These are phyloP conservation scores for Coniochaeta sp. DNA, from an alignment of 2,329 filamentous ascomycete species.

Conservation along the genomic window DNA sequence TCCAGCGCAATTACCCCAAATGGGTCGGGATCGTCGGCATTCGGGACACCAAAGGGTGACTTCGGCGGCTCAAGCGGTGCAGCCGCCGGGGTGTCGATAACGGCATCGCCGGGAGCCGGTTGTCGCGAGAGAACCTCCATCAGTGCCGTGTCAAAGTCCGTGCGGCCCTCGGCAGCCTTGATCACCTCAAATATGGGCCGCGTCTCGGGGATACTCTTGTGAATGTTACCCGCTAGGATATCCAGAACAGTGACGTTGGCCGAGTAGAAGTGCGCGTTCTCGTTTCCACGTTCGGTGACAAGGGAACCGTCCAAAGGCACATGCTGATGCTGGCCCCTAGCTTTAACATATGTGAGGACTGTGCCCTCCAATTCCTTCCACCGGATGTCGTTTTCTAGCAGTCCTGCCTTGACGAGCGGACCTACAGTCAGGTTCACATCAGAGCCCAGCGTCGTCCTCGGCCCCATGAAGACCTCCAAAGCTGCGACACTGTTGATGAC, in stretches of 20 bases:
- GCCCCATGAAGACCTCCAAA: conserved; percentile 73
- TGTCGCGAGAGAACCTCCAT: conserved; percentile 56
- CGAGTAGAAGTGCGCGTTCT: conserved; percentile 53
- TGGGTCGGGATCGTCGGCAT: conserved; percentile 77
- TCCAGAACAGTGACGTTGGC: conserved; percentile 44
- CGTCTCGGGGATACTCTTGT: conserved; percentile 45
- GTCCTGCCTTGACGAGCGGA: conserved; percentile 54
- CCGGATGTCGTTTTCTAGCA: conserved; percentile 40
- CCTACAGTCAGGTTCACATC: conserved; percentile 73
- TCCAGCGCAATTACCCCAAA: conserved; percentile 89
- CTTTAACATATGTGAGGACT: conserved; percentile 52
- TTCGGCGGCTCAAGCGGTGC: conserved; percentile 25
- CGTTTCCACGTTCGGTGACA: conserved; percentile 47
- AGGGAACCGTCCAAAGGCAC: conserved; percentile 50
- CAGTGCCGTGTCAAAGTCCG: conserved; percentile 61
- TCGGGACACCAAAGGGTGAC: conserved; percentile 67
- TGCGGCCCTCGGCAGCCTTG: conserved; percentile 79
- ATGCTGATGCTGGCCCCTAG: conserved; percentile 45
- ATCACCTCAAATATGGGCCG: conserved; percentile 69
- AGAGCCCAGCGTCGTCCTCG: conserved; percentile 72
- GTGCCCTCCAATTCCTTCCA: conserved; percentile 47
- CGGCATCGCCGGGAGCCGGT: conserved; percentile 69
- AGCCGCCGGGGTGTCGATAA: conserved; percentile 37
- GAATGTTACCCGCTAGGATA: conserved; percentile 48
- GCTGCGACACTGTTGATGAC: conserved; percentile 85